Evolutionary conservation across 129 eudicot species (phyloP), one percentile per base, ranked within the genome.

Genomic region (Arctium minus): DNA sequence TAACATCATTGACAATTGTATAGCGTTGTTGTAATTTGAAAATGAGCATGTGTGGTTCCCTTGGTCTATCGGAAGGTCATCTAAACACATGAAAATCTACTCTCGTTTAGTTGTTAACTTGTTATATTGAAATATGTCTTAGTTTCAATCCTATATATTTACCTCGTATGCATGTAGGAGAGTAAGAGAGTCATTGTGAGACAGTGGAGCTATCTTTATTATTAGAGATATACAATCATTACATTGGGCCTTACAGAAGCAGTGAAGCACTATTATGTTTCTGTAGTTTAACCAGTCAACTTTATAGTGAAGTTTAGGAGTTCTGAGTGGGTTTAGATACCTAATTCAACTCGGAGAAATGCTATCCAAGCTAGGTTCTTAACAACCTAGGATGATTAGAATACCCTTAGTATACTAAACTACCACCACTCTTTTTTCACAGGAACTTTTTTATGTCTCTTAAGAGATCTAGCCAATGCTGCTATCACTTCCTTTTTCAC

Each of bases 391-490:
- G 65, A 53, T 53, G 65, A 53, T 4, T 53, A 53, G 65, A 53
- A 53, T 53, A 22, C 65, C 65, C 65, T 53, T 15, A 15, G 65
- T n/a, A 53, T 53, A 17, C 67, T 56, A 56, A 60, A 60, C 68
- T 60, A 60, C 9, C 68, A 17, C 30, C 68, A 5, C 68, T 22
- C 68, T 29, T 60, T 60, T 10, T 60, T 60, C 35, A 8, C 1
- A 35, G 35, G 18, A 67, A 27, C 32, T 27, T 18, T 60, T 36
- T 36, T 22, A 5, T 10, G 44, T 39, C 38, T 78, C 38, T 39
- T 10, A 30, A 78, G 82, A 38, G 74, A 78, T 78, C 48, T 78
- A 38, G 39, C 39, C 67, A 60, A 7, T 64, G 6, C 81, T 64
- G 12, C 48, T 64, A 78, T 48, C 68, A 53, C 46, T 15, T 44